Percentiles rank a stretch among this genome's conserved stretches.
Evolutionary conservation across 2,329 filamentous ascomycete species (phyloP).

Genomic region (Aspergillus glaucus): DNA sequence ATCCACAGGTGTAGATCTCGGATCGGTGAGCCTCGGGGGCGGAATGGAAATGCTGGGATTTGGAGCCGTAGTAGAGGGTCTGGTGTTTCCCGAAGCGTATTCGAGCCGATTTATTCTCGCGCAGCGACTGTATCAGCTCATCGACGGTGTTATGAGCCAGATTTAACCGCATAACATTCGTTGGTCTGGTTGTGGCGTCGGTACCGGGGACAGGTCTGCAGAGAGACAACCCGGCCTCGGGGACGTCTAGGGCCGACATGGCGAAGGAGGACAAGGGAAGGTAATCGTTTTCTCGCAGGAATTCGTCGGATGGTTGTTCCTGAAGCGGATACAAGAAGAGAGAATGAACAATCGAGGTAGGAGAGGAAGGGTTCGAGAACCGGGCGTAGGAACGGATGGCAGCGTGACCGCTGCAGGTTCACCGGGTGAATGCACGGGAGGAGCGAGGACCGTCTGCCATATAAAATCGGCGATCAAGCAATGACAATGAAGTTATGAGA

Average conservation of each 20-base stretch:
- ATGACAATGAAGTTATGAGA: conserved; percentile 9
- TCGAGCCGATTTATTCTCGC: conserved; percentile 37
- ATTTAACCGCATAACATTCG: conserved; percentile 43
- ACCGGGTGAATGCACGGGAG: conserved; percentile 30
- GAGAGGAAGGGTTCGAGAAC: conserved; percentile 10
- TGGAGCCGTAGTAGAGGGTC: conserved; percentile 53
- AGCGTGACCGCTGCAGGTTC: conserved; percentile 33
- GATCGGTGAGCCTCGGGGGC: conserved; percentile 49
- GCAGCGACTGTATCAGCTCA: conserved; percentile 40
- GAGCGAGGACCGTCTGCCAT: conserved; percentile 27
- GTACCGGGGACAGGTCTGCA: conserved; percentile 24
- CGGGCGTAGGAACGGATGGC: conserved; percentile 24
- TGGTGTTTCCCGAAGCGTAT: conserved; percentile 45
- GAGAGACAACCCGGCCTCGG: conserved; percentile 37
- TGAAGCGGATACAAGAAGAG: conserved; percentile 4
- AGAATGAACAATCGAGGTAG: conserved; percentile 9
- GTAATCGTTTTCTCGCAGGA: too few species aligned
- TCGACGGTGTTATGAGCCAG: conserved; percentile 40
- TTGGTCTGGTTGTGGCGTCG: conserved; percentile 25
- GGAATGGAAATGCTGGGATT: conserved; percentile 50
- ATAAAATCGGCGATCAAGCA: conserved; percentile 15
- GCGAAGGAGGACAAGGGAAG: conserved; percentile 5
- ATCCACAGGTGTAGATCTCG: conserved; percentile 50
- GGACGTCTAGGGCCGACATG: conserved; percentile 34
- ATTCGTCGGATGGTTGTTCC: conserved; percentile 2